Percentiles rank a stretch among this genome's conserved stretches.
Conservation (phyloP, 495 filamentous ascomycete genomes). For the Thozetella sp. region DNA sequence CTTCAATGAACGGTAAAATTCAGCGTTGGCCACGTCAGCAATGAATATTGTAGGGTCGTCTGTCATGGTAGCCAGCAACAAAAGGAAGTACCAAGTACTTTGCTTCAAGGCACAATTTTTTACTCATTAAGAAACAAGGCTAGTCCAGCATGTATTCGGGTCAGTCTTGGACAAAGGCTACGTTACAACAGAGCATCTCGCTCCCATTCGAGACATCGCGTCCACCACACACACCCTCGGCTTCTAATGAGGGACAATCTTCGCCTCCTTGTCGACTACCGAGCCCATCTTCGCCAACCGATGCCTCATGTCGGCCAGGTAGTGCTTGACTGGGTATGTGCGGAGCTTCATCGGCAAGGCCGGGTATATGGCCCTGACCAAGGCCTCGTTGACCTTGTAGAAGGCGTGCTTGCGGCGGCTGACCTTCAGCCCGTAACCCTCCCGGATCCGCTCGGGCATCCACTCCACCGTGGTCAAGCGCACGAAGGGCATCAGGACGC, state of each 20-base stretch:
- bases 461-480: conserved; percentile 33
- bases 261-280: background rate
- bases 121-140: too few relatives aligned
- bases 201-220: background rate
- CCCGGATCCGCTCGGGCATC: conserved; percentile 18
- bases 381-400: conserved; percentile 18
- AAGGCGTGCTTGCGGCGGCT: conserved; percentile 17
- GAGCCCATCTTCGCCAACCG: conserved; percentile 17
- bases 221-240: background rate
- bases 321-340: conserved; percentile 34
- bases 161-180: too few relatives aligned
- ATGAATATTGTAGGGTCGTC: too few relatives aligned
- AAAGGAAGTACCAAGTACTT: too few relatives aligned
- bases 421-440: conserved; percentile 24
- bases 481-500: conserved; percentile 15
- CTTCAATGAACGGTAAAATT: too few relatives aligned
- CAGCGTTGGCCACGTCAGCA: too few relatives aligned
- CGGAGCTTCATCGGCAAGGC: conserved; percentile 26
- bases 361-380: conserved; percentile 29
- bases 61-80: too few relatives aligned
- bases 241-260: background rate
- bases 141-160: too few relatives aligned
- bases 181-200: too few relatives aligned
- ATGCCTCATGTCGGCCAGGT: conserved; percentile 40
- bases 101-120: too few relatives aligned